Evolutionary conservation across 257 asterid species (phyloP), one percentile per base, ranked within the genome.

Genomic region (Datura wrightii): DNA sequence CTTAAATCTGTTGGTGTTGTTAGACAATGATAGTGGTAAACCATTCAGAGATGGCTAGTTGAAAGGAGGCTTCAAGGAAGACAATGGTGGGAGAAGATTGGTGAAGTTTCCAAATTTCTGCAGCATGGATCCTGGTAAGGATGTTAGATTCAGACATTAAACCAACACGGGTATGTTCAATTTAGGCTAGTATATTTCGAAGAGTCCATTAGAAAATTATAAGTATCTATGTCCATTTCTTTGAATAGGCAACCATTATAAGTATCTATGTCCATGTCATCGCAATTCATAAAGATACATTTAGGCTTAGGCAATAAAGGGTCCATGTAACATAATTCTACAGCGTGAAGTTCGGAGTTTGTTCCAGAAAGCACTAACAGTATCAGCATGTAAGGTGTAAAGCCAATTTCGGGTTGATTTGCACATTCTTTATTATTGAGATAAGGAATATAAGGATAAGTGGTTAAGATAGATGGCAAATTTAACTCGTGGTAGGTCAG

Each of bases 311-410:
- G 79, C 79, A 46, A 71, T n/a, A 71, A 44, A 42, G 39, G 24
- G 55, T 44, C 5, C 79, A 71, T 44, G n/a, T 71, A 71, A 44
- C 18, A 71, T 44, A n/a, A 71, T 71, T 66, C 56, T 46, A 44
- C 52, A 8, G 9, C 9, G 56, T 44, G 37, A 10, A 2, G n/a
- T 44, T 19, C 13, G 18, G 54, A 44, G 56, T 71, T 44, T 42
- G 18, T 10, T 71, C 56, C n/a, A 71, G 39, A n/a, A n/a, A n/a
- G 16, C 18, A 44, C 39, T 8, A n/a, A 71, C 1, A 71, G 1
- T 71, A 44, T 71, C 79, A 44, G 10, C 56, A n/a, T 18, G 37
- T 18, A 44, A 55, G 31, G 66, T 59, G 36, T 11, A 59, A 59
- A 59, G 5, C 11, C 66, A 59, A 59, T n/a, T 59, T 24, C 3